Evolutionary conservation across 1,284 basidiomycete genomes (phyloP).

Genomic region (Entoloma clypeatum): DNA sequence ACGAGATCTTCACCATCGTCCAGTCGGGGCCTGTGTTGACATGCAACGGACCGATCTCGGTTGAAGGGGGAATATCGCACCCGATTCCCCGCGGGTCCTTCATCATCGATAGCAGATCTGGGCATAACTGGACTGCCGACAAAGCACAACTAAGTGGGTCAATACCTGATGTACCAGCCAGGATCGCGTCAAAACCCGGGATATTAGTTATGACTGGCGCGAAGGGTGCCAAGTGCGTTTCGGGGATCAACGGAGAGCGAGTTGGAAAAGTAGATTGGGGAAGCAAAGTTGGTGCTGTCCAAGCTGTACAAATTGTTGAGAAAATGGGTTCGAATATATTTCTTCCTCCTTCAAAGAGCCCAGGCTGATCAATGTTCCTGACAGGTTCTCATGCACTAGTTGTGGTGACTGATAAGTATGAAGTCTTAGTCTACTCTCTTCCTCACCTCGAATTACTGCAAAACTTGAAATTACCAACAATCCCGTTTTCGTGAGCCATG

Average conservation of each 20-base stretch:
- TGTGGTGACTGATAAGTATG: conserved; percentile 53
- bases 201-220: conserved; percentile 54
- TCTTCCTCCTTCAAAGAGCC: too few species aligned
- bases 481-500: conserved; percentile 40
- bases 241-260: conserved; percentile 59
- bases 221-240: conserved; percentile 51
- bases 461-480: conserved; percentile 41
- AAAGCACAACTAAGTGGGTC: conserved; percentile 36
- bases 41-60: conserved; percentile 29
- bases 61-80: conserved; percentile 46
- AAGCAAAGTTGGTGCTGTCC: conserved; percentile 44
- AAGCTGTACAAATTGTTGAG: conserved; percentile 48
- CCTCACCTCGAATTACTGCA: conserved; percentile 61
- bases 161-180: conserved; percentile 19
- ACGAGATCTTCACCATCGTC: conserved; percentile 53
- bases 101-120: conserved; percentile 60
- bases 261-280: conserved; percentile 58
- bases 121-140: conserved; percentile 45
- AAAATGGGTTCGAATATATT: too few species aligned
- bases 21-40: conserved; percentile 46
- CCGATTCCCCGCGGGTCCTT: conserved; percentile 53
- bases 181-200: conserved; percentile 27
- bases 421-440: conserved; percentile 63
- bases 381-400: conserved; percentile 60
- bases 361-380: too few species aligned